Base-by-base conservation (phyloP, 2,329 filamentous ascomycete species). In the Fusarium cicatricum region DNA sequence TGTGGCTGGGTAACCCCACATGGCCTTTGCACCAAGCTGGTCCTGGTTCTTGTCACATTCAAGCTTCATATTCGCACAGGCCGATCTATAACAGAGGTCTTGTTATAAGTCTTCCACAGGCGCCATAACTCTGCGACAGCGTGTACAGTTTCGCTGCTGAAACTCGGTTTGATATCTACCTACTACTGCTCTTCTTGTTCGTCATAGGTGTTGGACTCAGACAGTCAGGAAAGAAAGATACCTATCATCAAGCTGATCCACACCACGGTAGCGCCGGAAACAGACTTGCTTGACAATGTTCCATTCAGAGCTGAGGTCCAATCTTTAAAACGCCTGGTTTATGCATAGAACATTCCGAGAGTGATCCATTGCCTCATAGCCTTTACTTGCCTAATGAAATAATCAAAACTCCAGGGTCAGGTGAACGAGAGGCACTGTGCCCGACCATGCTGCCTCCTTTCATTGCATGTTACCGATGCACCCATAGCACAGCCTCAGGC, bases 231-330 rank as follows among this genome's bases (percentile, higher is more conserved):
- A 15, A 15, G 4, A 14, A 32, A 32, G 17, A 23, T 8, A n/a
- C n/a, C n/a, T n/a, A 45, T 10, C 23, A 62, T 23, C 31, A 43
- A 21, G 26, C 38, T 33, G 47, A 52, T 33, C 44, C 38, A 41
- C 44, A 48, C 58, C 38, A 10, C 34, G 40, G 58, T 61, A 49
- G 48, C 40, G 59, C 58, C 54, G 19, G 16, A 43, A 47, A 33
- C 45, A 37, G 50, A 31, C 52, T 46, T 48, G 32, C 47, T 61
- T 54, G 33, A 46, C 36, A 39, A 10, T 8, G 23, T 26, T 26
- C 23, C 21, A 21, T 21, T 7, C 21, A 21, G 7, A 21, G 21
- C 7, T 21, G 7, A 4, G 21, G 23, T 60, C 14, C 26, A 19
- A 40, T 40, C 50, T 23, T 32, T 43, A 32, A 40, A 29, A 32